Conservation (phyloP, 345 rosid species). For the Acer saccharum region DNA sequence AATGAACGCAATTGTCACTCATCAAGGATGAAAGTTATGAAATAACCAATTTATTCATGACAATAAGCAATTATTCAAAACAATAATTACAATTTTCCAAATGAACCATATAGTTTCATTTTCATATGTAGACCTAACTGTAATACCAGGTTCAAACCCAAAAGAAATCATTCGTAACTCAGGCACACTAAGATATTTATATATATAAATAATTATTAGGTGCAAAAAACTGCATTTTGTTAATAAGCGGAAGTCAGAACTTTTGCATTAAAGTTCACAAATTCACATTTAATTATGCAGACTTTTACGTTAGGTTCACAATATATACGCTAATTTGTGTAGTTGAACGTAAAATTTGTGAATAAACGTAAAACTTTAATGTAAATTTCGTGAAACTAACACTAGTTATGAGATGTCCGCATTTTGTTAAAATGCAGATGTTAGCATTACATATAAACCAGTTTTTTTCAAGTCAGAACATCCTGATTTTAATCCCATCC, state of each 20-base stretch:
- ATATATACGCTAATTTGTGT: background rate
- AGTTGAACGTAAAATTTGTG: background rate
- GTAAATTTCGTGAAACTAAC: background rate
- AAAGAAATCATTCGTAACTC: background rate
- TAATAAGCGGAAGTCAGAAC: background rate
- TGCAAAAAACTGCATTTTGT: background rate
- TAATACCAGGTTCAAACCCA: background rate
- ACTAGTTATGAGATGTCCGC: background rate
- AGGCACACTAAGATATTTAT: background rate
- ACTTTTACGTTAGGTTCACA: background rate
- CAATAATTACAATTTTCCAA: slow-evolving; percentile 3
- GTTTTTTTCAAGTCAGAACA: background rate
- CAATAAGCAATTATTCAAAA: background rate
- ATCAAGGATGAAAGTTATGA: background rate
- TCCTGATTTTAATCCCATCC: background rate
- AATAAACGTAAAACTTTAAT: background rate
- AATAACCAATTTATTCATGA: background rate
- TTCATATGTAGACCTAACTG: background rate
- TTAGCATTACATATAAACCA: background rate
- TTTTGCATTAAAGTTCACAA: background rate
- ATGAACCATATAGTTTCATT: background rate
- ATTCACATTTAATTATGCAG: background rate
- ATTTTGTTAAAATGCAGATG: background rate
- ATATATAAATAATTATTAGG: no score
- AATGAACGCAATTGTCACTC: background rate